Evolutionary conservation across 2,329 filamentous ascomycete genomes (phyloP).

Genomic region (Pezicula neosporulosa): DNA sequence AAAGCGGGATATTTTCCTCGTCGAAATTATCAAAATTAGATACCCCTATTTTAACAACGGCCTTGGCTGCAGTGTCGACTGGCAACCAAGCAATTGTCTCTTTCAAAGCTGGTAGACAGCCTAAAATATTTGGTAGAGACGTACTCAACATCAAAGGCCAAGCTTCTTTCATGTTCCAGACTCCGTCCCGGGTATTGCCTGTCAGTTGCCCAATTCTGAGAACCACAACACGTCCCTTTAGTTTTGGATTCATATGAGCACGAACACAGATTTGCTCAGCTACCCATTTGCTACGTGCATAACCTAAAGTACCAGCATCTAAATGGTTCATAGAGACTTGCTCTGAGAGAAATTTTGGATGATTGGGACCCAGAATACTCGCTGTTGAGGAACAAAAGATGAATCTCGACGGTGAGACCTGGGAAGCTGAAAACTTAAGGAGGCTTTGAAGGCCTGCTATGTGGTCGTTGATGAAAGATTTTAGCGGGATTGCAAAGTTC

Average conservation of each 20-base stretch:
- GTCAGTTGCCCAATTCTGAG: slow-evolving; percentile 38
- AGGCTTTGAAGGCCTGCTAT: slow-evolving; percentile 47
- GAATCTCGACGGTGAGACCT: slow-evolving; percentile 26
- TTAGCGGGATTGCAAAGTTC: slow-evolving; percentile 56
- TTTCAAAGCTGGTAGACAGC: slow-evolving; percentile 36
- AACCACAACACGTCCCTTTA: slow-evolving; percentile 8
- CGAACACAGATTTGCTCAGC: slow-evolving; percentile 49
- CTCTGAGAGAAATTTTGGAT: slow-evolving; percentile 35
- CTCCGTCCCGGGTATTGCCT: slow-evolving; percentile 37
- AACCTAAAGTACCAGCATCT: slow-evolving; percentile 46
- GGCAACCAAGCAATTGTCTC: slow-evolving; percentile 42
- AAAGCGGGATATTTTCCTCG: slow-evolving; percentile 29
- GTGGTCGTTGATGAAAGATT: slow-evolving; percentile 50
- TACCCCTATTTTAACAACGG: slow-evolving; percentile 35
- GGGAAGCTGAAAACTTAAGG: slow-evolving; percentile 38
- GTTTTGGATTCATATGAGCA: slow-evolving; percentile 23
- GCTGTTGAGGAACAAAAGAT: slow-evolving; percentile 51
- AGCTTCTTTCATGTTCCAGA: slow-evolving; percentile 46
- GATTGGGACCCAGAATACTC: slow-evolving; percentile 31
- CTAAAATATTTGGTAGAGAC: slow-evolving; percentile 25
- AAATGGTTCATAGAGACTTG: slow-evolving; percentile 34
- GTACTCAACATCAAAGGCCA: slow-evolving; percentile 45
- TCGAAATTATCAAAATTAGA: slow-evolving; percentile 1
- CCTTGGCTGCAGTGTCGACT: slow-evolving; percentile 39
- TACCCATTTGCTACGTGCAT: slow-evolving; percentile 55